Base-by-base conservation (phyloP, 2,329 filamentous ascomycete species). In the Aspergillus amoenus region DNA sequence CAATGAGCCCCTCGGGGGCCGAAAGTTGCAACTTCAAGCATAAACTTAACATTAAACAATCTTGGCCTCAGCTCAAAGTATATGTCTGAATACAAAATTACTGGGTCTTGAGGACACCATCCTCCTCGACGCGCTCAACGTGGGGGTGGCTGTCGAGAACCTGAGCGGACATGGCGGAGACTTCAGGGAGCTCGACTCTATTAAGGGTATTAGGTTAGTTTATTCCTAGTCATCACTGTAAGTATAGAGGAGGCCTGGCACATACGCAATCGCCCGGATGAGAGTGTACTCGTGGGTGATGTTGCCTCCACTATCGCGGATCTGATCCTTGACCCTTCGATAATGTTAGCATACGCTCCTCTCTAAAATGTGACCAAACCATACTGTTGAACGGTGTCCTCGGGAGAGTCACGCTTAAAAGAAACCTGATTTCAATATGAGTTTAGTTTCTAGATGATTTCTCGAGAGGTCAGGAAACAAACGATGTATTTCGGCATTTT, bases 201-300 rank as follows among this genome's bases (percentile, higher is more conserved):
- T 8, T 12, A 9, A 11, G 12, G 6, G 13, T 2, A 17, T 46
- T 3, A 7, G 24, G 4, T 32, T 46, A 46, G 27, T 17, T 12
- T 32, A 11, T 7, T 46, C 6, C 9, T 15, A 44, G 24, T 6
- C 21, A 44, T 44, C 8, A 12, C 18, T 44, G 11, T 13, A 7
- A 5, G 24, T 12, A 15, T 12, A 27, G 12, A 24, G 3, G 12
- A 27, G 2, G 21, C 18, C 42, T 17, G 18, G 27, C 15, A 46
- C 44, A 5, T 32, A 46, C 44, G 44, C 44, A 18, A 46, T 30
- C 15, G 18, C 44, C 24, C 17, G 32, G 44, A 46, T 46, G 11
- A 46, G 18, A n/a, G 27, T 46, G 44, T 46, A 46, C n/a, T 46
- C 44, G n/a, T 46, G 44, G n/a, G 44, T 46, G 21, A 46, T 34